Evolutionary conservation across 176 grass and related monocot species (phyloP), one percentile per base, ranked within the genome.

Genomic region (Bothriochloa decipiens): DNA sequence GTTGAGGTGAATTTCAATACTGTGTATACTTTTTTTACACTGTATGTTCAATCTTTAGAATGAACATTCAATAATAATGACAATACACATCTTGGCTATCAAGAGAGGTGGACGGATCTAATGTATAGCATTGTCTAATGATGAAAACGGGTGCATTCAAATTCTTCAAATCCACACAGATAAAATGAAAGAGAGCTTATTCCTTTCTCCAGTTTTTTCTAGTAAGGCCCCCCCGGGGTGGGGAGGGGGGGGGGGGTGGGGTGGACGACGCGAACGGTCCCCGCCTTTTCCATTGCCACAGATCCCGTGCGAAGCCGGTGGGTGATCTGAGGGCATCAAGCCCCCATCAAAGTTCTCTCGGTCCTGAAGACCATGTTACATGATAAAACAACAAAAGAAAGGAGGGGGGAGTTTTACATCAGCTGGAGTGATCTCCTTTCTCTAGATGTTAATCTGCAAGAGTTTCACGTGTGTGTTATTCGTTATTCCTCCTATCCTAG

Each of bases 151-250:
- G 37, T 89, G 91, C 77, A 86, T 98, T 42, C 92, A 98, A 90
- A 92, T 98, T 87, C 89, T 95, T 83, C 91, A 92, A 88, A 98
- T 95, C 67, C 96, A 98, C 83, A 98, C 93, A 25, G 95, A 84
- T 77, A 93, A 94, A 78, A 95, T 94, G 93, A 98, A 93, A 92
- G 96, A 98, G 78, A 98, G 70, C 33, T 95, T 91, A 72, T 98
- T 98, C 73, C 91, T 98, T 70, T 94, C 93, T 68, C 87, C 89
- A 41, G 91, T n/a, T n/a, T n/a, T n/a, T n/a, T n/a, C n/a, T n/a
- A n/a, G n/a, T n/a, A n/a, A n/a, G n/a, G n/a, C n/a, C n/a, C n/a
- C n/a, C n/a, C n/a, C n/a, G n/a, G n/a, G n/a, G n/a, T n/a, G n/a
- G n/a, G n/a, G n/a, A n/a, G n/a, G n/a, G n/a, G n/a, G n/a, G n/a